Base-by-base conservation (phyloP, 768 basidiomycete species). In the Suillus tomentosus region DNA sequence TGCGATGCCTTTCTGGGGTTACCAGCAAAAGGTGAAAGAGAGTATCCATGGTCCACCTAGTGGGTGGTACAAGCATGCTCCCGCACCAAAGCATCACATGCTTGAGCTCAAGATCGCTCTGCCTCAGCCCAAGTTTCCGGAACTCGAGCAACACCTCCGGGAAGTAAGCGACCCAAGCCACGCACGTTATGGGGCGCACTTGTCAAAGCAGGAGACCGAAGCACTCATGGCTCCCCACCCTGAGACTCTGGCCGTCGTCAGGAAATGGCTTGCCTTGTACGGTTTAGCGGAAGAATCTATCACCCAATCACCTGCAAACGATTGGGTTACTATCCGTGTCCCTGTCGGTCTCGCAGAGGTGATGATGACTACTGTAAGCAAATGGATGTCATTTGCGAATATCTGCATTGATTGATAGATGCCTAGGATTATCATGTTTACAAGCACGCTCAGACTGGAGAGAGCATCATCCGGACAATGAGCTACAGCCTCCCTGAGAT, bases 201-300 rank as follows among this genome's bases (percentile, higher is more conserved):
- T 92, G 50, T 82, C 87, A 62, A 88, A 88, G 73, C 85, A 83
- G 61, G 84, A 91, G 65, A 86, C 87, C 7, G 88, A 90, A 54
- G 79, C 71, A 1, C 77, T 91, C 51, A 81, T 90, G 60, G 79
- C 85, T 24, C 91, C 90, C 4, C 80, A 82, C 66, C 77, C 78
- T 0, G 79, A 82, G 56, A 87, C 84, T 56, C 64, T 89, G 17
- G 71, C 79, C 36, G 70, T 78, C 4, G 88, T 92, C 37, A 78
- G 84, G 40, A 79, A 82, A 66, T 92, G 91, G 90, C 78, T 92
- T 14, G 77, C 76, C 0, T 79, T 78, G 2, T 80, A 88, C 64
- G 88, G 86, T 37, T 74, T 91, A 31, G 65, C 69, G 15, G 82
- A 84, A 56, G 72, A 79, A 47, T 79, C 83, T 64, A 66, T 86